phyloP scores from a whole-genome alignment of 2,329 filamentous ascomycete genomes.

The Microdochium bolleyi region DNA sequence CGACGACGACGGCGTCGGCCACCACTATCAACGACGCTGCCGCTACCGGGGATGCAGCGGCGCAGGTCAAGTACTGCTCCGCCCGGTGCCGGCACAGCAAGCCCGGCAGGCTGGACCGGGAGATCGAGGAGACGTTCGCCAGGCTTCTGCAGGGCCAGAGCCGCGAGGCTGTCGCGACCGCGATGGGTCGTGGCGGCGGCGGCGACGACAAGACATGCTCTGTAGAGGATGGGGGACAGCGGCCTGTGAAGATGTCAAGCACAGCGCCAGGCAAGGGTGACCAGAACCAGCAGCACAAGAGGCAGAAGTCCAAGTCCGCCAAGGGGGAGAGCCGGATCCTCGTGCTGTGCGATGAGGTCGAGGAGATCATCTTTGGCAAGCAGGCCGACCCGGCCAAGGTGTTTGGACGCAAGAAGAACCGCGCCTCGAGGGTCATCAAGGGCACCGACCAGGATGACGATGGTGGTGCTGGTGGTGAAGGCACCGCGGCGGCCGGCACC shows the following conservation, averaged over 20 bases:
- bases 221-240: no score
- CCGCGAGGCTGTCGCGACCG: constrained; percentile 1
- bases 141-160: constrained; percentile 17
- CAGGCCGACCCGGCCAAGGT: constrained; percentile 33
- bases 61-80: constrained; percentile 46
- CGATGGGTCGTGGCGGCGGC: not conserved
- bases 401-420: constrained; percentile 35
- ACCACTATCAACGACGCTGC: not conserved
- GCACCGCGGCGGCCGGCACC: not conserved
- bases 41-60: not conserved
- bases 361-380: constrained; percentile 39
- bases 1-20: constrained; percentile 8
- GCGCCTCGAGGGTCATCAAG: constrained; percentile 23
- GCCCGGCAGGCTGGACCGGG: constrained; percentile 37
- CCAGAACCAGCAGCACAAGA: constrained; percentile 1
- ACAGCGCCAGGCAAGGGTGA: not conserved
- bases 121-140: constrained; percentile 43
- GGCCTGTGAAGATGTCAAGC: no score
- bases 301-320: constrained; percentile 19
- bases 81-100: constrained; percentile 43
- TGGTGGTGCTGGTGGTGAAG: constrained; percentile 3
- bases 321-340: constrained; percentile 45
- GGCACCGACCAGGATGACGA: not conserved
- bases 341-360: constrained; percentile 39
- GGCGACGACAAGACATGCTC: not conserved